Evolutionary conservation across 106 monocot species (phyloP), one percentile per base, ranked within the genome.

Genomic region (Dioscorea alata): DNA sequence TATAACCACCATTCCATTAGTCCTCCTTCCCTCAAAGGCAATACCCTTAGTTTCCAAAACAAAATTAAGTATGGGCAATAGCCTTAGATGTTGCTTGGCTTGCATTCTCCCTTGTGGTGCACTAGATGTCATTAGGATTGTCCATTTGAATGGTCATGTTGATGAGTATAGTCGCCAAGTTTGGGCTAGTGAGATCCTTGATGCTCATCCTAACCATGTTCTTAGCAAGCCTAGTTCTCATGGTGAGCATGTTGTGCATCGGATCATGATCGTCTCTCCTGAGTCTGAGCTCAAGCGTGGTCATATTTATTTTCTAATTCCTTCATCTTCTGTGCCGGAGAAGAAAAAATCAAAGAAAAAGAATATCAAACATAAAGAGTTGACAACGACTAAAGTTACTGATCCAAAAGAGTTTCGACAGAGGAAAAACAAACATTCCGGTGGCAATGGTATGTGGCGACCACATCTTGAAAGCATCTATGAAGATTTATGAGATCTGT

Each of bases 391-490:
- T 25, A 50, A 57, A 20, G 57, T 57, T 48, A 66, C 57, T 13
- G 67, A 67, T 52, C 31, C 52, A 14, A 31, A 59, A 18, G 67
- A 75, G 60, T 17, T 76, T 2, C 56, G 25, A 63, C 71, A 19
- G 63, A 66, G 54, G 59, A 68, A 35, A 76, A 72, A 60, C 13
- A 49, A 5, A 28, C 62, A 21, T 35, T 23, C 18, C 74, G 53
- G 19, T 61, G 65, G 16, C 59, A 80, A 16, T 70, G 60, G 53
- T 0, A 69, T 74, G 6, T 87, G 87, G 90, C 71, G 74, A 64
- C 84, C 87, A 31, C 81, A 81, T 16, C 71, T 91, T 5, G 81
- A 87, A 62, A 87, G 84, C 67, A 91, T 91, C 57, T 23, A 56
- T 2, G 90, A 91, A 69, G 87, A 87, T 50, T 13, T 61, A 1